phyloP scores from a whole-genome alignment of 1,139 yeast species.

The Lodderomyces pseudojiufengensis region DNA sequence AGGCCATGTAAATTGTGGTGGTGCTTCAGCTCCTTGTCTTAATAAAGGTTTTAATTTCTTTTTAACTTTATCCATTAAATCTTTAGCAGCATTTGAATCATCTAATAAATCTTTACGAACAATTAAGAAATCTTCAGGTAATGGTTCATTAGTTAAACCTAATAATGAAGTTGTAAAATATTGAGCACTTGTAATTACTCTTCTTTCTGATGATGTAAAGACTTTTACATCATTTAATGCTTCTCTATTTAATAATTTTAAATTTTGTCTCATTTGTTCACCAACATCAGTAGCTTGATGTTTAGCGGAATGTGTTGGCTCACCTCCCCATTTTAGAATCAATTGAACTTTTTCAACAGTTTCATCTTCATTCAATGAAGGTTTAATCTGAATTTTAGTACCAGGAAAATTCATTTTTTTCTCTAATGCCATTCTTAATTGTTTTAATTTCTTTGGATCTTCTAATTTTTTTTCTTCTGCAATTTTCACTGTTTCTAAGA shows the following conservation, averaged over 20 bases:
- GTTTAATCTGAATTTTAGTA: conserved; percentile 93
- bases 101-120: conserved; percentile 89
- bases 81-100: conserved; percentile 98
- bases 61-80: conserved; percentile 94
- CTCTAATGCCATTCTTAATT: conserved; percentile 77
- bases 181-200: conserved; percentile 91
- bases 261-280: conserved; percentile 90
- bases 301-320: conserved; percentile 96
- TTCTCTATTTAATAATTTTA: conserved; percentile 77
- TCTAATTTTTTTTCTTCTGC: conserved; percentile 80
- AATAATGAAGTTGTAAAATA: conserved; percentile 80
- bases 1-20: conserved; percentile 99
- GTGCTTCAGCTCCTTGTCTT: conserved; percentile 95
- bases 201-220: conserved; percentile 88
- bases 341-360: conserved; percentile 89
- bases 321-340: conserved; percentile 98
- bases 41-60: conserved; percentile 91
- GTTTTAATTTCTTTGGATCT: conserved; percentile 70
- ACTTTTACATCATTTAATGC: conserved; percentile 83
- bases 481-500: conserved; percentile 74
- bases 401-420: conserved; percentile 92
- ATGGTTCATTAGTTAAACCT: conserved; percentile 56
- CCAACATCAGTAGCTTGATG: conserved; percentile 95
- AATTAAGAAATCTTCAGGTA: conserved; percentile 76
- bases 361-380: conserved; percentile 66